Percentiles rank a stretch among this genome's conserved stretches.
Evolutionary conservation across 2,329 filamentous ascomycete species (phyloP).

Genomic region (Lasiodiplodia citricola): DNA sequence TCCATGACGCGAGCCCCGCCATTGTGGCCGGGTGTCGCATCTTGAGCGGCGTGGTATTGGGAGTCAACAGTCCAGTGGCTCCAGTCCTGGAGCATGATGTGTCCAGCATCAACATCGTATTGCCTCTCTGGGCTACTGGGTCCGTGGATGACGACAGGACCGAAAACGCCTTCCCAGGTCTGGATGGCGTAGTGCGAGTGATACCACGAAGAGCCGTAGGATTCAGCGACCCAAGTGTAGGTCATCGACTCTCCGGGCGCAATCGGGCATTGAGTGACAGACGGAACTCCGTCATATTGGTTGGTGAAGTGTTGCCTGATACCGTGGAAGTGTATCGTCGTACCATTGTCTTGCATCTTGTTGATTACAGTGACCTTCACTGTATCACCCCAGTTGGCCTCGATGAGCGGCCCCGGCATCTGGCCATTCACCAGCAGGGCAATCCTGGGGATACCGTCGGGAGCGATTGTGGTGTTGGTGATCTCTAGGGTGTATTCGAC

Average conservation of each 20-base stretch:
- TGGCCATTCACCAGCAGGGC: constrained; percentile 54
- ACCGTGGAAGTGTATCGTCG: constrained; percentile 68
- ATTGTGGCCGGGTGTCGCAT: constrained; percentile 37
- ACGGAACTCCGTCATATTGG: constrained; percentile 62
- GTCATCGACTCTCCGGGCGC: constrained; percentile 42
- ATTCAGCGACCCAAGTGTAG: constrained; percentile 60
- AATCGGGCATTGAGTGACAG: constrained; percentile 49
- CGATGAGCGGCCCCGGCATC: constrained; percentile 53
- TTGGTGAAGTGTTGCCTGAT: constrained; percentile 62
- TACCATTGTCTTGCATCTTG: constrained; percentile 60
- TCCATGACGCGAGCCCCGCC: constrained; percentile 50
- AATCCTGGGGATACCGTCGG: constrained; percentile 51
- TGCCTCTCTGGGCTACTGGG: constrained; percentile 39
- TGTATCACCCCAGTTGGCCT: constrained; percentile 51
- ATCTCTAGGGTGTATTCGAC: constrained; percentile 53
- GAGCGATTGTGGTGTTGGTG: constrained; percentile 50
- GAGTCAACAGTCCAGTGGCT: constrained; percentile 37
- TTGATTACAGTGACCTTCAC: constrained; percentile 58
- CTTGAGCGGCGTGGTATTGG: constrained; percentile 27
- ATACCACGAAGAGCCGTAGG: constrained; percentile 41
- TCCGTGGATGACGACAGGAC: constrained; percentile 47
- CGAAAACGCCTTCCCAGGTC: constrained; percentile 45
- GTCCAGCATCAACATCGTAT: constrained; percentile 48
- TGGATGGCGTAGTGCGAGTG: constrained; percentile 40
- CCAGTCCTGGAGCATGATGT: constrained; percentile 49